Base-by-base conservation (phyloP, 306 rosid species). In the Begonia masoniana region DNA sequence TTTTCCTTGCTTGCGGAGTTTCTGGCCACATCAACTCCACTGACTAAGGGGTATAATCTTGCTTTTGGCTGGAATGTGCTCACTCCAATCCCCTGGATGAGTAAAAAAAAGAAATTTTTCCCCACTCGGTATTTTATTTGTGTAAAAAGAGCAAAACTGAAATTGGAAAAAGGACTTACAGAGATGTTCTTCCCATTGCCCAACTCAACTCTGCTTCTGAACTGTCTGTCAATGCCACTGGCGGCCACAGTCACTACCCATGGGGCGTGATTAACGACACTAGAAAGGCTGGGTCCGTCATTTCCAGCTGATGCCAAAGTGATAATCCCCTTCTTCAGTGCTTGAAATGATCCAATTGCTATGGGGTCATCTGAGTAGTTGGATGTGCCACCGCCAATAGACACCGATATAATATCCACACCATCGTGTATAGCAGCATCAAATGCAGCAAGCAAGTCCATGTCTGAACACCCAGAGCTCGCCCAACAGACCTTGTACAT, bases 211-310 rank as follows among this genome's bases (percentile, higher is more conserved):
- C 53, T 68, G 66, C 76, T 83, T 17, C 26, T 61, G 68, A 91
- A 85, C 55, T 56, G 59, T 77, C 94, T 81, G 61, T 85, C 96
- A 68, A 82, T 78, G 50, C 82, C 82, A 61, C 92, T 80, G 15
- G 97, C 97, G 13, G 78, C 94, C n/a, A 91, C 94, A 0, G 97
- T 91, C 4, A 89, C 62, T 6, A 89, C 57, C 97, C 97, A 89
- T 1, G 97, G 97, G 1, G 95, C 97, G 50, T 53, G 66, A 62
- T 89, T 89, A 1, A 62, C 13, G 26, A 89, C 75, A n/a, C 57
- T 62, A 13, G 63, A 78, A 58, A 71, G 13, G 36, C 15, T 16
- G 5, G 97, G 97, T 10, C 97, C 95, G 50, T 60, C 76, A 57
- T 89, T 89, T 41, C 95, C 97, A 0, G 87, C 95, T 0, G 95